These are phyloP conservation scores for Phytophthora quininea DNA, from an alignment of 352 stramenopile species.

Conservation along the genomic window DNA sequence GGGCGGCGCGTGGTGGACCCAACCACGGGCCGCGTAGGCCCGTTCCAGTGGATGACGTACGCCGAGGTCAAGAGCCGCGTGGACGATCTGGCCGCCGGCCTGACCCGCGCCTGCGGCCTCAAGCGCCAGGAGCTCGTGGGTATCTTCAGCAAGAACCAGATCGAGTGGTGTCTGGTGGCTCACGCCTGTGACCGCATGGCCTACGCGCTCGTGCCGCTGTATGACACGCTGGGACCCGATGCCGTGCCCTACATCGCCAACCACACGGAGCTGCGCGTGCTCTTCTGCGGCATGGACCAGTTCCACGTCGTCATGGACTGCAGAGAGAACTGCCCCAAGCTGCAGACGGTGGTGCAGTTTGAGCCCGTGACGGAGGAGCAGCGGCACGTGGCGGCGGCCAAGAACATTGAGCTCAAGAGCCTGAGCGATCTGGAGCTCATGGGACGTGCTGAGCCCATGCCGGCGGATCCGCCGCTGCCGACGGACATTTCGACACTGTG, in stretches of 20 bases:
- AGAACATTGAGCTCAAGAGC: constrained; percentile 52
- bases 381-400: constrained; percentile 25
- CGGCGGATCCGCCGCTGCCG: constrained; percentile 53
- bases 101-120: constrained; percentile 38
- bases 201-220: constrained; percentile 75
- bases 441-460: constrained; percentile 42
- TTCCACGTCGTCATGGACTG: constrained; percentile 66
- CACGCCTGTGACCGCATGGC: constrained; percentile 70
- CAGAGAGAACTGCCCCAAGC: constrained; percentile 49
- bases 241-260: constrained; percentile 76
- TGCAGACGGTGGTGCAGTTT: constrained; percentile 66
- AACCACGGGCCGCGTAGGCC: constrained; percentile 41
- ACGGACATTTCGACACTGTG: constrained; percentile 93
- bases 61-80: constrained; percentile 45
- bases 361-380: constrained; percentile 48
- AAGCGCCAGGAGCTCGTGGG: constrained; percentile 60
- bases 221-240: constrained; percentile 79
- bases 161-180: constrained; percentile 65
- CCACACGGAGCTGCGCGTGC: constrained; percentile 65
- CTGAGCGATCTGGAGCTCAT: constrained; percentile 46
- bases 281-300: constrained; percentile 66
- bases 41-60: constrained; percentile 70
- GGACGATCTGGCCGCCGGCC: constrained; percentile 46
- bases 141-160: constrained; percentile 75
- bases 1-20: constrained; percentile 48